These are phyloP conservation scores for Eragrostis nindensis DNA, from an alignment of 176 grass and related monocot species.

Conservation along the genomic window DNA sequence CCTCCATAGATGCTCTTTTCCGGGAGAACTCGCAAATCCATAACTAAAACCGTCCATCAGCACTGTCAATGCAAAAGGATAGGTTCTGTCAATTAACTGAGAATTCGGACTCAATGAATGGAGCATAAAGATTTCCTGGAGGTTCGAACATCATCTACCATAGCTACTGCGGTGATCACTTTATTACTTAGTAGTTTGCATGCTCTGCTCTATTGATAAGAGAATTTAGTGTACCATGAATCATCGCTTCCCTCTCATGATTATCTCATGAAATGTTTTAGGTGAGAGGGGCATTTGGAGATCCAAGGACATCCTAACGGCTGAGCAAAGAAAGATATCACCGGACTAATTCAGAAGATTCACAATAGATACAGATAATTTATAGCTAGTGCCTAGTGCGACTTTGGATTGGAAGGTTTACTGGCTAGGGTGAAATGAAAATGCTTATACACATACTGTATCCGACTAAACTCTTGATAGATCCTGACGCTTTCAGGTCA, in stretches of 20 bases:
- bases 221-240: background rate
- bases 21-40: constrained; percentile 80
- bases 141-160: background rate
- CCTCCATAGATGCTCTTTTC: constrained; percentile 91
- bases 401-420: background rate
- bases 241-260: background rate
- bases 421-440: background rate
- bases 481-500: constrained; percentile 5
- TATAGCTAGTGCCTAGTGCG: no score
- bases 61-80: constrained; percentile 44
- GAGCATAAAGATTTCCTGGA: background rate
- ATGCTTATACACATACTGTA: background rate
- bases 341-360: background rate
- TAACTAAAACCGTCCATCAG: constrained; percentile 69
- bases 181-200: background rate
- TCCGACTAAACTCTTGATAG: background rate
- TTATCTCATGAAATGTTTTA: background rate
- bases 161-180: no score
- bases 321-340: background rate
- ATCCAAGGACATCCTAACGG: background rate
- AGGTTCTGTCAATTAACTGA: background rate
- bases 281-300: background rate
- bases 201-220: background rate
- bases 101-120: background rate
- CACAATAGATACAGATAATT: background rate